Conservation (phyloP, 257 asterid species). For the Penstemon eatonii region DNA sequence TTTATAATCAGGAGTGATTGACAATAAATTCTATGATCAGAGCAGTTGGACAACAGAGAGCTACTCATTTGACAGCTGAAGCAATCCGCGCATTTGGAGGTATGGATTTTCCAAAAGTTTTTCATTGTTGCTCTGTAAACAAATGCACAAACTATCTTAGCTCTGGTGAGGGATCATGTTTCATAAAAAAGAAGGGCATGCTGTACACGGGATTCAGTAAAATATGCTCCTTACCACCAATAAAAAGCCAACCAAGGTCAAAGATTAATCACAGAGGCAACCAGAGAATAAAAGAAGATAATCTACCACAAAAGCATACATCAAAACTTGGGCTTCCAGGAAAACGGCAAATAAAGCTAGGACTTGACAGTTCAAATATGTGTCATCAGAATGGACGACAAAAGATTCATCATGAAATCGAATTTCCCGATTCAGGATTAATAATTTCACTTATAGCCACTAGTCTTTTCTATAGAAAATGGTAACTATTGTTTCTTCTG, state of each 20-base stretch:
- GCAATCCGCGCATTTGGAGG: constrained; percentile 97
- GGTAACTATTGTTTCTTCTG: not conserved
- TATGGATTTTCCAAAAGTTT: constrained; percentile 97
- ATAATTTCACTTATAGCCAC: not conserved
- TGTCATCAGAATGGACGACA: constrained; percentile 7
- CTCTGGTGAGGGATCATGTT: constrained; percentile 23
- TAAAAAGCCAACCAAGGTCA: constrained; percentile 13
- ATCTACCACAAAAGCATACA: constrained; percentile 18
- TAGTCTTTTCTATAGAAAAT: constrained; percentile 1
- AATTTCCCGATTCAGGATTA: constrained; percentile 10
- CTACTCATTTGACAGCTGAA: constrained; percentile 69
- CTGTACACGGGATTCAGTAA: constrained; percentile 19
- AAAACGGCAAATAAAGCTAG: not conserved
- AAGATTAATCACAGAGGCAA: constrained; percentile 18
- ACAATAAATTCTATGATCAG: constrained; percentile 24
- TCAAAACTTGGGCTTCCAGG: not conserved
- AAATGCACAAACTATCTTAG: constrained; percentile 33
- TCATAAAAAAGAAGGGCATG: constrained; percentile 15
- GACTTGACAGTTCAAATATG: not conserved
- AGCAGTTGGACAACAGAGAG: constrained; percentile 33
- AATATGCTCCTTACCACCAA: constrained; percentile 6
- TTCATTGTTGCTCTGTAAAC: constrained; percentile 96
- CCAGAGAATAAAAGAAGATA: constrained; percentile 10
- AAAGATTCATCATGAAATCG: constrained; percentile 14
- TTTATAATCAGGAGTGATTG: constrained; percentile 27